Percentiles rank a stretch among this genome's conserved stretches.
Evolutionary conservation across 116 monocot species (phyloP).

Genomic region (Papilionanthe hybrid): DNA sequence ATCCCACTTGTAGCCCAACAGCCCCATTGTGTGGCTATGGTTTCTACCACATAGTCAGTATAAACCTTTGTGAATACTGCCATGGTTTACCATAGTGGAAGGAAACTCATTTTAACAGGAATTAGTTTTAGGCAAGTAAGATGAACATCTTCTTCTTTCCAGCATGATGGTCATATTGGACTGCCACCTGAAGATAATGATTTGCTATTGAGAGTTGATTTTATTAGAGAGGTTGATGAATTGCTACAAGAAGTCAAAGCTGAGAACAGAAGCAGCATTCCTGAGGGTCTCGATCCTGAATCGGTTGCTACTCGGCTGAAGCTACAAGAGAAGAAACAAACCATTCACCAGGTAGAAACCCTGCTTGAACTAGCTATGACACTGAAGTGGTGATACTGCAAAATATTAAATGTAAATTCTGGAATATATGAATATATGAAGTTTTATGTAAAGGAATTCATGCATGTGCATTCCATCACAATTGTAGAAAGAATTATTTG

Average conservation of each 20-base stretch:
- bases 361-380: constrained; percentile 68
- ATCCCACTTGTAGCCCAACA: too few species aligned
- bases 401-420: too few species aligned
- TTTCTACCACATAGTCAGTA: too few species aligned
- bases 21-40: too few species aligned
- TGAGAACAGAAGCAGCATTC: constrained; percentile 20
- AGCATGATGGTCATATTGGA: constrained; percentile 66
- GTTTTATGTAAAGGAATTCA: too few species aligned
- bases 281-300: constrained; percentile 64
- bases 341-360: constrained; percentile 54
- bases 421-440: too few species aligned
- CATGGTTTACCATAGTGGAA: too few species aligned
- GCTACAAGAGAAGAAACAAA: constrained; percentile 69
- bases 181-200: constrained; percentile 59
- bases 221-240: constrained; percentile 69
- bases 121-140: not conserved
- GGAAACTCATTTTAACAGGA: too few species aligned
- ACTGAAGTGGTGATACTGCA: constrained; percentile 49
- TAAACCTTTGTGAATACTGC: too few species aligned
- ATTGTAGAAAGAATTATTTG: too few species aligned
- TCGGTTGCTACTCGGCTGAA: constrained; percentile 74
- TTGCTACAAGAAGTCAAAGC: constrained; percentile 63
- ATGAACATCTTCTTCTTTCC: not conserved
- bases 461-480: too few species aligned
- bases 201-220: constrained; percentile 70